Percentiles rank a stretch among this genome's conserved stretches.
Evolutionary conservation across 495 filamentous ascomycete genomes (phyloP).

Genomic region (Aspergillus coremiiformis): DNA sequence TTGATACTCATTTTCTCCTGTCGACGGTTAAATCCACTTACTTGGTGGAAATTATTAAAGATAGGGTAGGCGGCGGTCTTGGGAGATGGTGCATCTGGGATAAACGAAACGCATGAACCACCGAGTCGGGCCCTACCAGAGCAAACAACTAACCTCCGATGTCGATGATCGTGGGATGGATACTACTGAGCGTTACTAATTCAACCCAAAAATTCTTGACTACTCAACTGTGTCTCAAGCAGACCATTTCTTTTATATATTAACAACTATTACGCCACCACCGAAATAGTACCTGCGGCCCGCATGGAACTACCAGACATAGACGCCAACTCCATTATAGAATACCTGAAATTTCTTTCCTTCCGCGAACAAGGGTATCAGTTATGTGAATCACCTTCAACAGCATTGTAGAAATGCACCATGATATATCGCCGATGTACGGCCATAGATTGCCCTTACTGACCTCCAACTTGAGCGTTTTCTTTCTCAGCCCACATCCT

Average conservation of each 20-base stretch:
- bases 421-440: background rate
- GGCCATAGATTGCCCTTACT: background rate
- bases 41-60: constrained; percentile 39
- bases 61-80: constrained; percentile 27
- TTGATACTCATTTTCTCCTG: constrained; percentile 36
- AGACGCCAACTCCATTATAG: constrained; percentile 27
- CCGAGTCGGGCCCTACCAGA: background rate
- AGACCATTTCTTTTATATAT: background rate
- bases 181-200: background rate
- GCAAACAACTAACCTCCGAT: too few relatives aligned
- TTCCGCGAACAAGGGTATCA: constrained; percentile 27
- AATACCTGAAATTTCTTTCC: constrained; percentile 10
- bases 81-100: constrained; percentile 38
- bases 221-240: background rate
- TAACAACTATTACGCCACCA: constrained; percentile 4
- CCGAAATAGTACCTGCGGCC: constrained; percentile 3
- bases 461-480: constrained; percentile 18
- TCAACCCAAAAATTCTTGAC: too few relatives aligned
- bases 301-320: constrained; percentile 2
- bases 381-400: constrained; percentile 5
- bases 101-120: background rate
- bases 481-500: constrained; percentile 38
- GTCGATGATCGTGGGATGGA: background rate
- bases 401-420: background rate
- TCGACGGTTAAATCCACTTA: constrained; percentile 19